These are phyloP conservation scores for Candida sp. DNA, from an alignment of 1,139 yeast species.

Conservation along the genomic window DNA sequence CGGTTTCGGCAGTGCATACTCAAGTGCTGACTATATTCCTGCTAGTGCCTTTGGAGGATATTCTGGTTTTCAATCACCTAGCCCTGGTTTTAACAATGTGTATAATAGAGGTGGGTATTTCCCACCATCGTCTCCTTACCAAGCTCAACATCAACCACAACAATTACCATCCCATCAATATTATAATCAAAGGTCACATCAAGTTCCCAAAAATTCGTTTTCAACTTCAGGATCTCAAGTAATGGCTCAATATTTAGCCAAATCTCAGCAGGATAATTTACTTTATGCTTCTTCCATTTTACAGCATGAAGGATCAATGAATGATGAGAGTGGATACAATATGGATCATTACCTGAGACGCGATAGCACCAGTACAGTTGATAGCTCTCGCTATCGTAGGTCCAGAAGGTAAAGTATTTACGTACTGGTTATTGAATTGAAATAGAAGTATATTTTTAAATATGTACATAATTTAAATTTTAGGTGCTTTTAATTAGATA, in stretches of 20 bases:
- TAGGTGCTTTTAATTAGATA: not conserved
- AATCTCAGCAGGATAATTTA: constrained; percentile 59
- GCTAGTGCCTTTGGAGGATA: not conserved
- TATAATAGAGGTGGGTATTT: constrained; percentile 1
- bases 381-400: not conserved
- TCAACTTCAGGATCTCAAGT: constrained; percentile 66
- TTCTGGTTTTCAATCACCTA: not conserved
- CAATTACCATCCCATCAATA: constrained; percentile 4
- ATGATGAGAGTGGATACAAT: constrained; percentile 6
- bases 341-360: constrained; percentile 1
- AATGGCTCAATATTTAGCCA: constrained; percentile 75
- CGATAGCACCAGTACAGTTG: not conserved
- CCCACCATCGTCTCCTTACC: not conserved
- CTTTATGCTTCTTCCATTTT: constrained; percentile 54
- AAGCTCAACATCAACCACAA: constrained; percentile 5
- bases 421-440: not conserved
- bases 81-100: not conserved
- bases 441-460: not conserved
- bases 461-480: not conserved
- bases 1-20: constrained; percentile 1
- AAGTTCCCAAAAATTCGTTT: constrained; percentile 4
- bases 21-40: not conserved
- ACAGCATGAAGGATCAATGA: constrained; percentile 15
- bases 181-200: constrained; percentile 4
- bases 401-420: not conserved